Evolutionary conservation across 495 filamentous ascomycete species (phyloP), one percentile per base, ranked within the genome.

Genomic region (Penicillium steckii): DNA sequence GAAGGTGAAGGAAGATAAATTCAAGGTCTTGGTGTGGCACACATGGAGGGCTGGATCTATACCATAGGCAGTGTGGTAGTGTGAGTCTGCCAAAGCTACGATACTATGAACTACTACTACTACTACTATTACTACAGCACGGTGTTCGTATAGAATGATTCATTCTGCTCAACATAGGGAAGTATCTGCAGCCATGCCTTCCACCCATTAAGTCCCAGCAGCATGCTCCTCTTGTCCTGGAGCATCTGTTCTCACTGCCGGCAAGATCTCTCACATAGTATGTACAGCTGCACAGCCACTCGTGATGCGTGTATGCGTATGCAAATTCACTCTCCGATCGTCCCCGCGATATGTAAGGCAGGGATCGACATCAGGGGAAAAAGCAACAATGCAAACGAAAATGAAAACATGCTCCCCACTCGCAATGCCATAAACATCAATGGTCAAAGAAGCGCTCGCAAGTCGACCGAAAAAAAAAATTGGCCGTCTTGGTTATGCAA

Each of bases 211-310:
- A 54, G 48, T 62, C 61, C 58, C 46, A 53, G 51, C 54, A 61
- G 45, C 41, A 37, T 29, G 29, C 23, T 54, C 54, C 52, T 50
- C 51, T 53, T 58, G 4, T 43, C 13, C n/a, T 5, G 15, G 13
- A 13, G 10, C 38, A 8, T 41, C 38, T 21, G 8, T 25, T 7
- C 32, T 47, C 58, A 60, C 57, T 52, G 46, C 26, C 52, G 56
- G 52, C 46, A 56, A 42, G 51, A 48, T 46, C 44, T 44, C 52
- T 48, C 51, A 32, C n/a, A n/a, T n/a, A n/a, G n/a, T 72, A 72
- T 74, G 69, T 72, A 74, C 69, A 71, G 66, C 62, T 65, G 71
- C 65, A 67, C 53, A 46, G 62, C 50, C 62, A 58, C 42, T 57
- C 58, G 37, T 47, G 51, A 44, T 37, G 33, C n/a, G 15, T 37